phyloP scores from a whole-genome alignment of 164 flowering plant genomes.

The Vitis labrusca region DNA sequence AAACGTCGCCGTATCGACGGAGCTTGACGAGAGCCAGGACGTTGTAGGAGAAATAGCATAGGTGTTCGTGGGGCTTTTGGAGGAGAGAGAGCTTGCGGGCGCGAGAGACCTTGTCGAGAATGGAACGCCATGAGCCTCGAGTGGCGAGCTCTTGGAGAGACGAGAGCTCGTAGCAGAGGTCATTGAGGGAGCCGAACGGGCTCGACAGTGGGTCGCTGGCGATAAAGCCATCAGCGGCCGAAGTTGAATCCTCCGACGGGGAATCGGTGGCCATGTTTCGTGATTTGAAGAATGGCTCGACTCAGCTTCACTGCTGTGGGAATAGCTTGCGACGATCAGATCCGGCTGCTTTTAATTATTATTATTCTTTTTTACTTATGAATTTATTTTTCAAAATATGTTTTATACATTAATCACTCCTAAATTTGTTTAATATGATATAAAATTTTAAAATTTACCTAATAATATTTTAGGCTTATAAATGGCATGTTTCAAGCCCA shows the following conservation, averaged over 20 bases:
- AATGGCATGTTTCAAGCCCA: no score
- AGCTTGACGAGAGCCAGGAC: slow-evolving; percentile 73
- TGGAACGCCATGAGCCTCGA: slow-evolving; percentile 83
- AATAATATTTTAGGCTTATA: no score
- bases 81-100: slow-evolving; percentile 59
- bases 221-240: not conserved
- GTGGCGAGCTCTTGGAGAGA: slow-evolving; percentile 79
- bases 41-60: slow-evolving; percentile 63
- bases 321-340: no score
- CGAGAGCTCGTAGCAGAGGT: slow-evolving; percentile 52
- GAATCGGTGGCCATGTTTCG: not conserved
- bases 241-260: not conserved
- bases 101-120: slow-evolving; percentile 65
- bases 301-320: no score
- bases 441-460: no score
- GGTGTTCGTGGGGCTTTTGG: slow-evolving; percentile 70
- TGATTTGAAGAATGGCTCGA: no score
- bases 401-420: no score
- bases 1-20: slow-evolving; percentile 68
- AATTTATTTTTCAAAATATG: no score
- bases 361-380: no score
- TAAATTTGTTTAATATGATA: no score
- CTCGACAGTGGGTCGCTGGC: slow-evolving; percentile 20
- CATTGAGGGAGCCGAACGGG: slow-evolving; percentile 33
- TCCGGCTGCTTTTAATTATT: no score